phyloP scores from a whole-genome alignment of 495 filamentous ascomycete species.

The Talaromyces nanjingensis region DNA sequence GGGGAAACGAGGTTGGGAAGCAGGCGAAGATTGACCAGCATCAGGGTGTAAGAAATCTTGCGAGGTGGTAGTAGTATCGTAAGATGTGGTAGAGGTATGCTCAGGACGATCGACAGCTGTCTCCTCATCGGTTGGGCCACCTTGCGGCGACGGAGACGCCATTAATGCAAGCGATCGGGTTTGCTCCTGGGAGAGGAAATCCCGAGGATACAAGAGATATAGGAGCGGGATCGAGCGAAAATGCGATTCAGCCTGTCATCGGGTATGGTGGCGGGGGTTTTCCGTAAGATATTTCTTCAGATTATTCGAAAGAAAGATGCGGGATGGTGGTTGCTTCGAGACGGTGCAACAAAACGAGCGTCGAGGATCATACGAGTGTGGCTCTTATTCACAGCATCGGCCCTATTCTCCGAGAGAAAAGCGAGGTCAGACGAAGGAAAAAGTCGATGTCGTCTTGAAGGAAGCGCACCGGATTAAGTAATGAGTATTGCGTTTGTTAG shows the following conservation, averaged over 20 bases:
- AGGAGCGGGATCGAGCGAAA: background rate
- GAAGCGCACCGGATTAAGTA: slow-evolving; percentile 3
- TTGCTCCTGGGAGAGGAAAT: background rate
- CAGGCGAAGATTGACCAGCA: background rate
- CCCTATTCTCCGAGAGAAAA: slow-evolving; percentile 1
- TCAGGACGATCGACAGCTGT: background rate
- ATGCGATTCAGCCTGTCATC: background rate
- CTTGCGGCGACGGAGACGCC: slow-evolving; percentile 2
- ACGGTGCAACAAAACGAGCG: background rate
- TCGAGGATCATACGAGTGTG: background rate
- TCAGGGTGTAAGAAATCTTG: background rate
- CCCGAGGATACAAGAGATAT: background rate
- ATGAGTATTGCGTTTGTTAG: background rate
- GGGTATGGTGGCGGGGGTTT: background rate
- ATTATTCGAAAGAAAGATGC: background rate
- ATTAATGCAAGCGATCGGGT: background rate
- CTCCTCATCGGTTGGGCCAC: background rate
- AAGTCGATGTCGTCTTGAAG: background rate
- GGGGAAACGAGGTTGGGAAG: slow-evolving; percentile 13
- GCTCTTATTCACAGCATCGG: background rate
- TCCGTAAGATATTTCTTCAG: background rate
- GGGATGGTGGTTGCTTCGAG: background rate
- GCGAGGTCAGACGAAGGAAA: background rate
- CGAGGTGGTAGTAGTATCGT: background rate
- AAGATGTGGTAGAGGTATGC: background rate